Percentiles rank a stretch among this genome's conserved stretches.
Evolutionary conservation across 176 grass and related monocot species (phyloP).

Genomic region (Pharus latifolius): DNA sequence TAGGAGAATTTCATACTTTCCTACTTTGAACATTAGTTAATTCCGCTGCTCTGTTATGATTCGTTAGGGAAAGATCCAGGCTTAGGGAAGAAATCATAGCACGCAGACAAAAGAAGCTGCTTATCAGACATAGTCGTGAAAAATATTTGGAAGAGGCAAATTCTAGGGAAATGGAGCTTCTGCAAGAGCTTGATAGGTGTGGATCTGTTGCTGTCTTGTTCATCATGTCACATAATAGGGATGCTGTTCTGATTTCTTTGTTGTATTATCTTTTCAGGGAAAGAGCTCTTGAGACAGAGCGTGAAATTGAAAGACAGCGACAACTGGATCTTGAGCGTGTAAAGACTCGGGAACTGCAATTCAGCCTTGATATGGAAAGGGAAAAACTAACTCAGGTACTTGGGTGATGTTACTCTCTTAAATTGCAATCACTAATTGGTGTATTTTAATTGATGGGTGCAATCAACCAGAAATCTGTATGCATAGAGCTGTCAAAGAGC

Average conservation of each 20-base stretch:
- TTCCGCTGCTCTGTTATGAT: not conserved
- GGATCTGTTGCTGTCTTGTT: not conserved
- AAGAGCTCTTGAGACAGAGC: slow-evolving; percentile 60
- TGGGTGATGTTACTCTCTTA: not conserved
- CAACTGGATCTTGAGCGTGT: slow-evolving; percentile 78
- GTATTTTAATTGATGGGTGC: not conserved
- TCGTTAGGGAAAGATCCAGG: slow-evolving; percentile 66
- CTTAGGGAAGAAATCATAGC: slow-evolving; percentile 82
- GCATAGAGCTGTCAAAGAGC: not conserved
- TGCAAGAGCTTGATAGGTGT: slow-evolving; percentile 93
- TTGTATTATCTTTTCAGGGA: slow-evolving; percentile 37
- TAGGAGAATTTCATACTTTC: not conserved
- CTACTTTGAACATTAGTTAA: not conserved
- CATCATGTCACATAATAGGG: not conserved
- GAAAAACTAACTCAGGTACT: slow-evolving; percentile 84
- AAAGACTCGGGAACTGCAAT: slow-evolving; percentile 80
- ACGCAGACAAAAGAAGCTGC: slow-evolving; percentile 77
- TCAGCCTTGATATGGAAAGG: slow-evolving; percentile 84
- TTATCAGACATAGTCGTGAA: slow-evolving; percentile 68
- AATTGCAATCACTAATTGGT: not conserved
- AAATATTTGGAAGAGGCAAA: slow-evolving; percentile 74
- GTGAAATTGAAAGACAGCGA: slow-evolving; percentile 68
- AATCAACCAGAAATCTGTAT: not conserved
- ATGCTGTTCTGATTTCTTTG: not conserved
- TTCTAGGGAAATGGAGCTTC: slow-evolving; percentile 73